Evolutionary conservation across 2,329 filamentous ascomycete genomes (phyloP).

Genomic region (Lachnellula subtilissima): DNA sequence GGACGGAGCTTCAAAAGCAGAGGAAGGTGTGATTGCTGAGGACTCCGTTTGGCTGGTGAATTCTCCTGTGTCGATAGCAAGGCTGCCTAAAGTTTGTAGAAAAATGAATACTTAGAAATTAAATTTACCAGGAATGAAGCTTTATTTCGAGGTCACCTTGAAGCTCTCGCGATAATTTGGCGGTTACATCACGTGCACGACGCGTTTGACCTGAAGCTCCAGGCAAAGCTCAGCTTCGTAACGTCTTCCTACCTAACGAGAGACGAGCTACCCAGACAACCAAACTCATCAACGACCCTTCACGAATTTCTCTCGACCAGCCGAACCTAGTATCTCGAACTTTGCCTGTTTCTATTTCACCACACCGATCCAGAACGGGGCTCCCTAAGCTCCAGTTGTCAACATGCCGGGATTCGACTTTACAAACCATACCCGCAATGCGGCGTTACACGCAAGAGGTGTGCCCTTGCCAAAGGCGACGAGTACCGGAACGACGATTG

Average conservation of each 20-base stretch:
- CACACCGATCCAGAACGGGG: background rate
- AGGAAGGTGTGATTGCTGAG: background rate
- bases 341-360: background rate
- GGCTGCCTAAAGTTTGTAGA: background rate
- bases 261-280: background rate
- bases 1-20: background rate
- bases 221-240: slow-evolving; percentile 6
- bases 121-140: background rate
- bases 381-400: slow-evolving; percentile 24
- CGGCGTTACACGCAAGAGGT: slow-evolving; percentile 87
- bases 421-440: slow-evolving; percentile 99
- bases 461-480: slow-evolving; percentile 95
- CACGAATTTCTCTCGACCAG: background rate
- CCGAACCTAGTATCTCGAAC: background rate
- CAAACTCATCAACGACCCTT: slow-evolving; percentile 1
- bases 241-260: background rate
- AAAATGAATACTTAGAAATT: background rate
- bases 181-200: background rate
- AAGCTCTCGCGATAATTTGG: background rate
- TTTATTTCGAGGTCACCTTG: background rate
- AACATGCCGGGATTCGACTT: slow-evolving; percentile 98
- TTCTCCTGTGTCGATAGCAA: background rate
- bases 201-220: slow-evolving; percentile 5
- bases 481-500: slow-evolving; percentile 97
- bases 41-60: background rate